Conservation (phyloP, 768 basidiomycete genomes). For the Kwoniella newhampshirensis region DNA sequence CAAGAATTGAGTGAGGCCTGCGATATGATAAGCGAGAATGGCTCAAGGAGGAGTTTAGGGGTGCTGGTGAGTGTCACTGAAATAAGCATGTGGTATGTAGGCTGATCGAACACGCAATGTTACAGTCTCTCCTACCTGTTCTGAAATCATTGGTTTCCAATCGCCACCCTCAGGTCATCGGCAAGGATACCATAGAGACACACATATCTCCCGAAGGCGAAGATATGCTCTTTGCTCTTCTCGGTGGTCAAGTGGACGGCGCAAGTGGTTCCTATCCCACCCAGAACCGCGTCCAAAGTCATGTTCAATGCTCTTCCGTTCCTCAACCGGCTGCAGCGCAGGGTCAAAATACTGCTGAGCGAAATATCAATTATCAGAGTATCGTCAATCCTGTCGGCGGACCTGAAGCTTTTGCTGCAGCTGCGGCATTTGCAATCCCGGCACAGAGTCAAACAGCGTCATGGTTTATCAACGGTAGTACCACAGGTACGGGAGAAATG, state of each 20-base stretch:
- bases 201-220: constrained; percentile 34
- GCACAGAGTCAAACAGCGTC: background rate
- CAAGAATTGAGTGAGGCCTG: constrained; percentile 37
- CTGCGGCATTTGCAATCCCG: background rate
- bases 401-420: constrained; percentile 13
- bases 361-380: constrained; percentile 4
- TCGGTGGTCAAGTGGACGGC: constrained; percentile 40
- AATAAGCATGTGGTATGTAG: background rate
- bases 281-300: background rate
- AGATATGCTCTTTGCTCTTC: constrained; percentile 45
- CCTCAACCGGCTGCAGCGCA: too few relatives aligned
- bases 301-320: too few relatives aligned
- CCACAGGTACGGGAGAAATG: constrained; percentile 3
- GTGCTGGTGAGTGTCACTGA: constrained; percentile 33
- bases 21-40: constrained; percentile 42
- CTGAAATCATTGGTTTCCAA: constrained; percentile 33
- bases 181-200: constrained; percentile 10
- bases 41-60: constrained; percentile 30
- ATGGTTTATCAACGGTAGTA: constrained; percentile 1
- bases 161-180: constrained; percentile 37
- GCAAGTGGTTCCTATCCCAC: background rate
- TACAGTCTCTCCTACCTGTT: constrained; percentile 33
- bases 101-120: background rate
- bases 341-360: background rate
- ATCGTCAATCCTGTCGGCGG: constrained; percentile 17